Evolutionary conservation across 2,329 filamentous ascomycete genomes (phyloP).

Genomic region (Fusarium sacchari): DNA sequence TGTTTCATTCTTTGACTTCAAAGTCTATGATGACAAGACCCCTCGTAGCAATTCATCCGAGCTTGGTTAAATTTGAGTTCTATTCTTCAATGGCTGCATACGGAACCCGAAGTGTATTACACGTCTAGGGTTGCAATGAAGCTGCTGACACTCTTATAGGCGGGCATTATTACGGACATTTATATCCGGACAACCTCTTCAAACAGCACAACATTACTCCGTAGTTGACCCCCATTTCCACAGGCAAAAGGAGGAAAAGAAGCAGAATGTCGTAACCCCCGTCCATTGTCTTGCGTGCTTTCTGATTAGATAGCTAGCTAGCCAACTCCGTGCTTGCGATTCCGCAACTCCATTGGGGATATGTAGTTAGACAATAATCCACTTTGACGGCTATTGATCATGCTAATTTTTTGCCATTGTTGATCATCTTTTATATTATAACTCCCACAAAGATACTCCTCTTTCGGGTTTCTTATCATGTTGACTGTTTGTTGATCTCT

Average conservation of each 20-base stretch:
- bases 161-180: slow-evolving; percentile 17
- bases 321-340: background rate
- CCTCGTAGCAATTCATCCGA: background rate
- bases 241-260: background rate
- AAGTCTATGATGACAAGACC: background rate
- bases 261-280: background rate
- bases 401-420: background rate
- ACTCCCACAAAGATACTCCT: background rate
- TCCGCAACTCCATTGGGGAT: slow-evolving; percentile 23
- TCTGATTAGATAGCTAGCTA: slow-evolving; percentile 12
- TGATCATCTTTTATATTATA: background rate
- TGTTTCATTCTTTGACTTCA: background rate
- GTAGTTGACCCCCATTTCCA: slow-evolving; percentile 11
- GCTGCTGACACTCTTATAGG: background rate
- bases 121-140: background rate
- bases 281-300: slow-evolving; percentile 18
- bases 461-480: background rate
- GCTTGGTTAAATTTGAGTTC: background rate
- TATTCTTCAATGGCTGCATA: background rate
- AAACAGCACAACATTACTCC: slow-evolving; percentile 6
- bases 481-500: background rate
- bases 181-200: slow-evolving; percentile 20
- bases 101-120: background rate
- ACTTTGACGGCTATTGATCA: background rate
- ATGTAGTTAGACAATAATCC: slow-evolving; percentile 12